Conservation (phyloP, 371 early-diverging fungal genomes). For the Mucor saturninus region DNA sequence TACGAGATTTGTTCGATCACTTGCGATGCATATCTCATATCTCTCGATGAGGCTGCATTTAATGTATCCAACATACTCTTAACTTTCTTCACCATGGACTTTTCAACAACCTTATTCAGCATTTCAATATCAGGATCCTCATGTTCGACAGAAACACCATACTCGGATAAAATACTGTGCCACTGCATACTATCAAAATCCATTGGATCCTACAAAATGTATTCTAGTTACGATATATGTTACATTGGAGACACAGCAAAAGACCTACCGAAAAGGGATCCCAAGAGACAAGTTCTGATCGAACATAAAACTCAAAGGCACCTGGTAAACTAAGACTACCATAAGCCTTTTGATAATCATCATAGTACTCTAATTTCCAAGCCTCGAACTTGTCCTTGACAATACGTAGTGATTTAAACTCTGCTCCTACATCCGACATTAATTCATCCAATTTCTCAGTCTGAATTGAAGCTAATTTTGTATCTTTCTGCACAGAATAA, state of each 20-base stretch:
- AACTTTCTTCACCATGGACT: slow-evolving; percentile 41
- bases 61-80: slow-evolving; percentile 40
- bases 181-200: slow-evolving; percentile 64
- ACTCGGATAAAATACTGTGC: slow-evolving; percentile 54
- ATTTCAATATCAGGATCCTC: slow-evolving; percentile 62
- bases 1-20: slow-evolving; percentile 49
- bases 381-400: slow-evolving; percentile 67
- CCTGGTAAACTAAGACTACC: slow-evolving; percentile 71
- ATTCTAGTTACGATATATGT: background rate
- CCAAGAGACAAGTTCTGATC: slow-evolving; percentile 68
- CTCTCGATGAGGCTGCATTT: slow-evolving; percentile 34
- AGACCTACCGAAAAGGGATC: slow-evolving; percentile 56
- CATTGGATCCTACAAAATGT: slow-evolving; percentile 25
- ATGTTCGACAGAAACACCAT: slow-evolving; percentile 49
- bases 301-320: slow-evolving; percentile 73
- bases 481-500: slow-evolving; percentile 32
- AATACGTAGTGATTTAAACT: slow-evolving; percentile 55
- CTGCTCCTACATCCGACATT: slow-evolving; percentile 57
- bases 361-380: slow-evolving; percentile 65
- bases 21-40: slow-evolving; percentile 46
- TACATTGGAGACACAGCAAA: background rate
- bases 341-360: slow-evolving; percentile 73
- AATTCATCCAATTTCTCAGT: slow-evolving; percentile 27
- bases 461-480: slow-evolving; percentile 37
- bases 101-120: slow-evolving; percentile 63